Evolutionary conservation across 208 protist species (phyloP).

Genomic region (Acanthamoeba culbertsoni): DNA sequence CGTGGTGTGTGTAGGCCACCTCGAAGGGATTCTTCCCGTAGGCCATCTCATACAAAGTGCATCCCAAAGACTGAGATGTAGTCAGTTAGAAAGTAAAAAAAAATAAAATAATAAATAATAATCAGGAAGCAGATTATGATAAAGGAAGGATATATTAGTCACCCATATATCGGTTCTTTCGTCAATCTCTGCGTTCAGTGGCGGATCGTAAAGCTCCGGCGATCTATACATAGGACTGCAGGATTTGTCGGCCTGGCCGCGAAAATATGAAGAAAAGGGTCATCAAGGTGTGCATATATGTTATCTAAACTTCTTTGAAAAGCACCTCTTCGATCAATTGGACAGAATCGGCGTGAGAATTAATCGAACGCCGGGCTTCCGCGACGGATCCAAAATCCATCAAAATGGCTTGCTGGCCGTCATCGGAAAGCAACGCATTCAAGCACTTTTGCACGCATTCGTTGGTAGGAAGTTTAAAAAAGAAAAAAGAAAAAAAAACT

Average conservation of each 20-base stretch:
- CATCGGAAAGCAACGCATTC: not conserved
- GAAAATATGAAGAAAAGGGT: too few relatives aligned
- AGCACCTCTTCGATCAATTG: not conserved
- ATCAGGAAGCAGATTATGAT: not conserved
- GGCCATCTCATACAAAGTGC: not conserved
- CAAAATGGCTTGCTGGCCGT: not conserved
- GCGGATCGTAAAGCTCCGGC: not conserved
- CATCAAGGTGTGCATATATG: too few relatives aligned
- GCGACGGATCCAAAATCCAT: not conserved
- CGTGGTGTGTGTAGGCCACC: not conserved
- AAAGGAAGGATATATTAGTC: not conserved
- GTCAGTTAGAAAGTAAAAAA: not conserved
- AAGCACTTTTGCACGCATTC: too few relatives aligned
- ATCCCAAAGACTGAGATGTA: not conserved
- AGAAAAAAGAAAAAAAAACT: not conserved
- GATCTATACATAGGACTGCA: not conserved
- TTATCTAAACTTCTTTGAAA: too few relatives aligned
- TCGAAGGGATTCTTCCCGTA: not conserved
- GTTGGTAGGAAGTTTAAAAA: too few relatives aligned
- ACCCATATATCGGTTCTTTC: not conserved
- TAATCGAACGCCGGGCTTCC: not conserved
- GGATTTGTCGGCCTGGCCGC: not conserved
- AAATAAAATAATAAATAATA: not conserved
- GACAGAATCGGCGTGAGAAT: not conserved
- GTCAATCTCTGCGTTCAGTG: not conserved